phyloP scores from a whole-genome alignment of 805 yeast species.

The Brettanomyces sp. region DNA sequence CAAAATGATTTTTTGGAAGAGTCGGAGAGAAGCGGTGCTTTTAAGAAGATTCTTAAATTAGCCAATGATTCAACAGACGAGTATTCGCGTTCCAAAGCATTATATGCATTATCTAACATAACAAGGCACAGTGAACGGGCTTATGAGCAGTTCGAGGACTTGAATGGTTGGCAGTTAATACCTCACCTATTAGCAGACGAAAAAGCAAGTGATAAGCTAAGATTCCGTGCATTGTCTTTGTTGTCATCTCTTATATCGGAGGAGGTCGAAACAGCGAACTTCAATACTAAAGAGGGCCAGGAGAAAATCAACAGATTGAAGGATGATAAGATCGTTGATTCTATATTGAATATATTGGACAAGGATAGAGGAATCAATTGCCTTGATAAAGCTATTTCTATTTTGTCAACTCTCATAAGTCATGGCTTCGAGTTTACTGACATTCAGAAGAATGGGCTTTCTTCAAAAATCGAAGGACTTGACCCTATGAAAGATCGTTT shows the following conservation, averaged over 20 bases:
- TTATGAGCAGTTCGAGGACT: conserved; percentile 42
- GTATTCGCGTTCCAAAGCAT: conserved; percentile 43
- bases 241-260: conserved; percentile 45
- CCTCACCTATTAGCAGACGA: conserved; percentile 15
- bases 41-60: not conserved
- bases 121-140: conserved; percentile 59
- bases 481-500: conserved; percentile 38
- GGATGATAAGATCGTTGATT: conserved; percentile 24
- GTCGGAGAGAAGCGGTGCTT: conserved; percentile 27
- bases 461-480: conserved; percentile 16
- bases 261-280: conserved; percentile 20
- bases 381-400: conserved; percentile 47
- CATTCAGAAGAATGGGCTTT: conserved; percentile 30
- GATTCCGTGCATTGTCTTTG: conserved; percentile 10
- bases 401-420: conserved; percentile 37
- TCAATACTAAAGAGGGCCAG: conserved; percentile 22
- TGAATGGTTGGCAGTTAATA: conserved; percentile 56
- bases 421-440: conserved; percentile 37
- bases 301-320: conserved; percentile 29
- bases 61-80: not conserved
- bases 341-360: conserved; percentile 25
- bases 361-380: conserved; percentile 33
- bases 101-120: conserved; percentile 70
- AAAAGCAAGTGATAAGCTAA: conserved; percentile 6
- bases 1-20: conserved; percentile 55